Evolutionary conservation across 306 rosid species (phyloP).

Genomic region (Medicago arabica): DNA sequence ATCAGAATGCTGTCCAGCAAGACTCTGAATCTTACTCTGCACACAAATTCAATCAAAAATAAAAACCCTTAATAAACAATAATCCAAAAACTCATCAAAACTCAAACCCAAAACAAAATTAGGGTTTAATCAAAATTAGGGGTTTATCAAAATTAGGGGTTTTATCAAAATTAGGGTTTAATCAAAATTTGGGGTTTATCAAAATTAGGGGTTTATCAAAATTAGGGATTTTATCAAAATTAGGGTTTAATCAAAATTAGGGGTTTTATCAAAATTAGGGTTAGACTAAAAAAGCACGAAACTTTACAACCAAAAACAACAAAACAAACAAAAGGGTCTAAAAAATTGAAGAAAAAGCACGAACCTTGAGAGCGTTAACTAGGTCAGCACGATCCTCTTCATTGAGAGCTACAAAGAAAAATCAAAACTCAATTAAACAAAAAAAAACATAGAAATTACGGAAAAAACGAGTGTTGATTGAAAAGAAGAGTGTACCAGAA

Average conservation of each 20-base stretch:
- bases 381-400: constrained; percentile 65
- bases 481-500: constrained; percentile 1
- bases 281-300: neutral
- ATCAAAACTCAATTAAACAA: neutral
- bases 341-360: constrained; percentile 5
- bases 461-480: neutral
- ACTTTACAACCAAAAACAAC: neutral
- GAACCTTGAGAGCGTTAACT: constrained; percentile 77
- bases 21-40: constrained; percentile 71
- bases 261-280: neutral
- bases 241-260: neutral
- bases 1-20: constrained; percentile 72
- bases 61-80: neutral
- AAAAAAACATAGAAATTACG: neutral
- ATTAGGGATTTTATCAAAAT: neutral
- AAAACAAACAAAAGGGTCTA: neutral
- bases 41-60: neutral
- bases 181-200: neutral
- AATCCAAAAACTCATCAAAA: constrained; percentile 4
- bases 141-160: neutral
- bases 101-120: neutral
- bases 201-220: neutral
- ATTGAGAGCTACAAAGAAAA: constrained; percentile 54
- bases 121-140: neutral
- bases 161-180: neutral